Base-by-base conservation (phyloP, 2,329 filamentous ascomycete genomes). In the Alternaria dauci region DNA sequence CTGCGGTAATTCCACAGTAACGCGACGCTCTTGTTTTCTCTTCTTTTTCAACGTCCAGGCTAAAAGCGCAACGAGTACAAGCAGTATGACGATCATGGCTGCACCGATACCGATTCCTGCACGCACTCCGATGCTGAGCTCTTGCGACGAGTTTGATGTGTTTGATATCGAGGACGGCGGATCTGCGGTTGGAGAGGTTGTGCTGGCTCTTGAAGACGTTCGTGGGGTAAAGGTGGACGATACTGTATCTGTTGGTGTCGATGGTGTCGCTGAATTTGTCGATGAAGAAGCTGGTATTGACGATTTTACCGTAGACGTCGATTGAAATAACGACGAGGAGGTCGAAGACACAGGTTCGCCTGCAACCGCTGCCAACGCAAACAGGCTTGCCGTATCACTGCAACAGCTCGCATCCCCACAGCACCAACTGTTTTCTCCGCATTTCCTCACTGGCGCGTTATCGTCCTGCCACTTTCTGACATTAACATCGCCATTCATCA, bases 101-200 rank as follows among this genome's bases (percentile, higher is more conserved):
- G 25, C 38, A 30, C 51, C 51, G 12, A 43, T 25, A 12, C 51
- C 51, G 5, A 43, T 30, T 41, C 51, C 51, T 53, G 51, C 51
- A n/a, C 39, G 26, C 25, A 38, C 51, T 3, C 51, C 38, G n/a
- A 41, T 28, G 12, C 50, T 52, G 36, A 42, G 36, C n/a, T 20
- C 11, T 23, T 48, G 44, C 18, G 44, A 9, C 18, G 28, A 12
- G 28, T 18, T 23, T 16, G 44, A 34, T 8, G 28, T 20, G 44
- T 48, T 26, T 32, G 26, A 47, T 47, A 26, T 47, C 14, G 26
- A 47, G 11, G 44, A 47, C 20, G 26, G 16, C 30, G 44, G 44
- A 9, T 32, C 44, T 20, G 44, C 28, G n/a, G 34, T 32, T 8
- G 30, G 11, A 32, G 32, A 36, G 32, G 32, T 36, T 36, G 30